Evolutionary conservation across 2,329 filamentous ascomycete species (phyloP).

Genomic region (Phialophora chinensis): DNA sequence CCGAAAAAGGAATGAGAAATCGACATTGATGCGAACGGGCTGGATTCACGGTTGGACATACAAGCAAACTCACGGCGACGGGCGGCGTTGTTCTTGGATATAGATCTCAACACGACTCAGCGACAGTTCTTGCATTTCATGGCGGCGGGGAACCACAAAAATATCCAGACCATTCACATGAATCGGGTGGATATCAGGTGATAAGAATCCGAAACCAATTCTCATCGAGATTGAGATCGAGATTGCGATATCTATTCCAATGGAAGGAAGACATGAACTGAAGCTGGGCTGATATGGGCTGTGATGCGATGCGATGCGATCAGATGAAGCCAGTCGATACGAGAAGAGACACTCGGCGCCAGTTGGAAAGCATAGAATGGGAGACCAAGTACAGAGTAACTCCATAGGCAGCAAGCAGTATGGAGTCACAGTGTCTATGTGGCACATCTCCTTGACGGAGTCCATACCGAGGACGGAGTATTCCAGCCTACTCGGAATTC

Average conservation of each 20-base stretch:
- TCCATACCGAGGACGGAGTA: too few relatives aligned
- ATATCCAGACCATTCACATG: not conserved
- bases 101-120: constrained; percentile 2
- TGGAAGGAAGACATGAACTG: not conserved
- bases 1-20: constrained; percentile 2
- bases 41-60: not conserved
- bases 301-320: not conserved
- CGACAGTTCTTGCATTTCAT: not conserved
- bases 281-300: not conserved
- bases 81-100: not conserved
- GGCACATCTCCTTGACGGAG: too few relatives aligned
- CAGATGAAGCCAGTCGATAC: not conserved
- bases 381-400: not conserved
- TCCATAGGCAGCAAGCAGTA: not conserved
- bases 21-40: constrained; percentile 1
- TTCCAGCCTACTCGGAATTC: too few relatives aligned
- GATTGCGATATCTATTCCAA: not conserved
- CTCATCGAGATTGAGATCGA: not conserved
- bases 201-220: not conserved
- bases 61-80: not conserved
- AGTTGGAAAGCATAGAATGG: not conserved
- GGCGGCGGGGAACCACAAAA: not conserved
- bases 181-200: not conserved
- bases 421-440: too few relatives aligned
- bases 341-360: too few relatives aligned